Percentiles rank a stretch among this genome's conserved stretches.
Conservation (phyloP, 2,329 filamentous ascomycete species). For the Echinosphaeria canescens region DNA sequence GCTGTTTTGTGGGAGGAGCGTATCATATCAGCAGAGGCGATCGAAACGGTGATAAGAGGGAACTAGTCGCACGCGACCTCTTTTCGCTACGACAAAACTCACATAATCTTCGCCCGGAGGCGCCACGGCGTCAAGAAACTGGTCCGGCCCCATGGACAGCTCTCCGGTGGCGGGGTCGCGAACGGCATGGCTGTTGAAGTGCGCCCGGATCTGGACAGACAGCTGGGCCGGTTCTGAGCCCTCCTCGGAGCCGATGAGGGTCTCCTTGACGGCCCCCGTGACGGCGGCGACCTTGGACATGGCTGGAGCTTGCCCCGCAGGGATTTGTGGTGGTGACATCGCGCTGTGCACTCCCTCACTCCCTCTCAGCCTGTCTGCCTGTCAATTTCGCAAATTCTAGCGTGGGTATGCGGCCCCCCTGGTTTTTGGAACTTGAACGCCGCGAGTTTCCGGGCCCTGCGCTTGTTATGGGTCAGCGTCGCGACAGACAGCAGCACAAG, state of each 20-base stretch:
- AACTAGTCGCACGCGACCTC: not conserved
- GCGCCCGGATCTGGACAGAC: slow-evolving; percentile 52
- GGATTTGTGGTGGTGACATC: slow-evolving; percentile 2
- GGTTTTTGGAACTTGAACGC: too few species aligned
- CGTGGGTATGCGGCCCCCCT: too few species aligned
- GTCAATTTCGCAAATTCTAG: too few species aligned
- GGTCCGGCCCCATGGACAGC: slow-evolving; percentile 57
- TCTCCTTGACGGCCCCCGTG: slow-evolving; percentile 50
- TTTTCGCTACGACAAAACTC: slow-evolving; percentile 23
- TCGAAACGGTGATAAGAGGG: not conserved
- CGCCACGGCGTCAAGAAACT: slow-evolving; percentile 82
- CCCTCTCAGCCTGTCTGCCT: too few species aligned
- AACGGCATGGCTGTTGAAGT: slow-evolving; percentile 56
- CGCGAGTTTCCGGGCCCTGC: too few species aligned
- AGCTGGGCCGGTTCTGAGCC: slow-evolving; percentile 29
- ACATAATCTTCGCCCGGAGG: slow-evolving; percentile 81
- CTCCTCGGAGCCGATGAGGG: slow-evolving; percentile 38
- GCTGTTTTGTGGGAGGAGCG: too few species aligned
- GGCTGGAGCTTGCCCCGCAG: slow-evolving; percentile 4
- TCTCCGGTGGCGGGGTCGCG: slow-evolving; percentile 60
- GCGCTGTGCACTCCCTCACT: too few species aligned
- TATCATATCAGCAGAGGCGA: too few species aligned
- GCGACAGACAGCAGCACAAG: too few species aligned
- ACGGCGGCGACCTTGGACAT: slow-evolving; percentile 25
- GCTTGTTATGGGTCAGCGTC: too few species aligned